A percentile compares a stretch with the other conserved stretches of the same genome.
These are phyloP conservation scores for Pelargonium cotyledonis DNA, from an alignment of 441 rosid genomes.

Conservation along the genomic window DNA sequence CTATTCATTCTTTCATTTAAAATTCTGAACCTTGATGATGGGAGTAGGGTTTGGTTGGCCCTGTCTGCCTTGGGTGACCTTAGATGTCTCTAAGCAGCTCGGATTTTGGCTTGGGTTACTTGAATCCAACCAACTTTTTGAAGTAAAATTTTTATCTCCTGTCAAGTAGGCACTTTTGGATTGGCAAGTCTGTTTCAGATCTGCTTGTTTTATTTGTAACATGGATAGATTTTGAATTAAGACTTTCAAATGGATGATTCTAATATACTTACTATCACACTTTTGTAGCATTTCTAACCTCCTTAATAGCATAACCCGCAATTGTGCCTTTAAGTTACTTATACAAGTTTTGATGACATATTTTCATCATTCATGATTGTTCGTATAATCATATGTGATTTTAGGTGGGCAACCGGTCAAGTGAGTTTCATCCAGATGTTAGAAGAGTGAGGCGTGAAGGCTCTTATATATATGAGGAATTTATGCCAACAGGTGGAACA, in stretches of 20 bases:
- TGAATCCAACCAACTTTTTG: not conserved
- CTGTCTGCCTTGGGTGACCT: constrained; percentile 2
- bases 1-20: not conserved
- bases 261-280: not conserved
- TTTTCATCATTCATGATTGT: constrained; percentile 1
- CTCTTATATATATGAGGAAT: constrained; percentile 98
- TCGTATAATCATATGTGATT: constrained; percentile 13
- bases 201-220: not conserved
- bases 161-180: constrained; percentile 2
- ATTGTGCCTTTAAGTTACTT: not conserved
- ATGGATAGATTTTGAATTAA: not conserved
- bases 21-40: constrained; percentile 6
- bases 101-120: not conserved
- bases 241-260: not conserved
- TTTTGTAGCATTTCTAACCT: not conserved
- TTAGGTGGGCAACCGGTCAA: constrained; percentile 94
- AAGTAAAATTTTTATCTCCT: not conserved
- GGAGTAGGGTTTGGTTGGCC: not conserved
- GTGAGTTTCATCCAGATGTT: constrained; percentile 96
- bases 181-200: constrained; percentile 7
- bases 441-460: constrained; percentile 98
- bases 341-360: not conserved
- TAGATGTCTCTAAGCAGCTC: not conserved
- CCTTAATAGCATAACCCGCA: not conserved
- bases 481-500: constrained; percentile 99